Base-by-base conservation (phyloP, 225 moss, liverwort and hornwort species). In the Rhytidiadelphus loreus region DNA sequence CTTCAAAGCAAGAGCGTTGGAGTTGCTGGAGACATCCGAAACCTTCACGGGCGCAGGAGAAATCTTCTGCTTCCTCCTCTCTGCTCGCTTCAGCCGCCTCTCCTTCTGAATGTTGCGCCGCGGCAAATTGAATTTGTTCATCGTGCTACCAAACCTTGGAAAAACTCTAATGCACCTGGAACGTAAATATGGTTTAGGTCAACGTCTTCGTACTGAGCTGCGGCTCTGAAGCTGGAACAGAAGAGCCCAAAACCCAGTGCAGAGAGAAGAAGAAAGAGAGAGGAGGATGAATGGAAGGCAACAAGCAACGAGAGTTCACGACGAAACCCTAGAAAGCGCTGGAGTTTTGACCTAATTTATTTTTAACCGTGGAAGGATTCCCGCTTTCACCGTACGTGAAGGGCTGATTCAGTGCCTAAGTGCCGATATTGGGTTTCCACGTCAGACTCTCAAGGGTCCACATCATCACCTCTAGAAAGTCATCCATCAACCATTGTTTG, bases 121-220 rank as follows among this genome's bases (percentile, higher is more conserved):
- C 21, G 96, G 96, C 87, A 93, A 66, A 90, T 98, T 98, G 83
- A 98, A 98, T 88, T 97, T 98, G 60, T 98, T 98, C 98, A 98
- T 97, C 82, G 75, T 92, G 77, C 43, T 55, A 9, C 32, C 10
- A 11, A 43, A 9, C 32, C 61, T 7, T 15, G 19, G 33, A 61
- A 23, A 32, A 81, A 23, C 44, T 32, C 21, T 7, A 81, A 81
- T 14, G 60, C 43, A 60, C 60, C 41, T 81, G 80, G 43, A 60
- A 44, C 61, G 44, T 33, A 28, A 65, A 81, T 30, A 8, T 8
- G 6, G 28, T 25, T 50, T 13, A 25, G 13, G 17, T 25, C 48
- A 32, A 18, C 52, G 29, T 30, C 70, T 70, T 72, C 44, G 33
- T 9, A 61, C 20, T 5, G 28, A 9, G 48, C 52, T 52, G 35